Base-by-base conservation (phyloP, 1,139 yeast species). In the Wickerhamomyces sp. region DNA sequence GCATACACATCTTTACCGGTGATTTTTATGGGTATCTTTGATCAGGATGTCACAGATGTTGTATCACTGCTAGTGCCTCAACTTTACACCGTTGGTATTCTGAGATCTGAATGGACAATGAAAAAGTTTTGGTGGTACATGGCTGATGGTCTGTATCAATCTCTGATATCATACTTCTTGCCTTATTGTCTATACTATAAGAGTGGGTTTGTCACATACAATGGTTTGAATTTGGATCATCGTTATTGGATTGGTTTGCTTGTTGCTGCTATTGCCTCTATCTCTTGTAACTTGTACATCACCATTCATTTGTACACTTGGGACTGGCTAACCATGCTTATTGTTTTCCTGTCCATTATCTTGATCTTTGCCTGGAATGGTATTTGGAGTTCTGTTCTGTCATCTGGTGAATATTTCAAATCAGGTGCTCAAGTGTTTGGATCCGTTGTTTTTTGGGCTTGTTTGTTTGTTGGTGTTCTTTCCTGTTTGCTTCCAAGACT, bases 1-100 rank as follows among this genome's bases (percentile, higher is more conserved):
- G 97, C 96, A 9, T 91, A 88, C 55, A 89, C 98, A 0, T 88
- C 97, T 5, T 66, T 89, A 43, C 97, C 98, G 0, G 89, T 91
- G 40, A 89, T 91, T 35, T 78, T 88, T 54, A 65, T 91, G 64
- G 97, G 95, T 40, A 75, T 89, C 23, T 71, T 91, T 46, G 98
- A 91, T 63, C 97, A 91, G 61, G 98, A 91, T 62, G 95, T 89
- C 25, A 72, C 73, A 45, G 95, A 85, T 41, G 73, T 75, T 44
- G 81, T 88, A 17, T 83, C 95, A 5, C 56, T 91, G 44, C 68
- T 85, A 36, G 93, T 87, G n/a, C 98, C 98, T 1, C 93, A 88
- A 57, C 64, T 91, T 24, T 91, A 91, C 61, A 75, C 83, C 40
- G 71, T 82, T 6, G 98, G 98, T 49, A 88, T 91, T 33, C 58